A percentile compares a stretch with the other conserved stretches of the same genome.
Conservation (phyloP, 306 rosid genomes). For the Dalbergia oliveri region DNA sequence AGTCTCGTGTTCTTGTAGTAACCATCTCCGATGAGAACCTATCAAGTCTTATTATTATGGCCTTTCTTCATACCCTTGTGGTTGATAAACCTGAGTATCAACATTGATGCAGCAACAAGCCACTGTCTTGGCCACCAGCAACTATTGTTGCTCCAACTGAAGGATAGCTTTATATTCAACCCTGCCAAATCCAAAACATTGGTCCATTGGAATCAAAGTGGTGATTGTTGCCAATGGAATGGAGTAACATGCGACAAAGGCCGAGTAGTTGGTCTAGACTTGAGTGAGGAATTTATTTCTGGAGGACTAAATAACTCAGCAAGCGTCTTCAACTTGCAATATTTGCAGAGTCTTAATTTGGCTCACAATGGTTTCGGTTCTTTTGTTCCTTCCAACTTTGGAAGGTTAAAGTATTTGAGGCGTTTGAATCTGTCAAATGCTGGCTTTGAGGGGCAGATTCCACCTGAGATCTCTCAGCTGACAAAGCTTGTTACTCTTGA, state of each 20-base stretch:
- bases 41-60: no score
- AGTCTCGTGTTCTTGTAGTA: neutral
- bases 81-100: no score
- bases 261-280: conserved; percentile 30
- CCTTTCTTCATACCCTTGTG: no score
- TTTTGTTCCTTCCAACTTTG: conserved; percentile 40
- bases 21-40: no score
- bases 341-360: conserved; percentile 45
- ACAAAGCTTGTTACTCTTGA: conserved; percentile 45
- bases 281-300: conserved; percentile 38
- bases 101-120: no score
- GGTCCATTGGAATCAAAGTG: conserved; percentile 34
- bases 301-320: conserved; percentile 40
- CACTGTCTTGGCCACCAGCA: no score
- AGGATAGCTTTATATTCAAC: no score
- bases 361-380: conserved; percentile 25
- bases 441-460: conserved; percentile 47
- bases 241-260: conserved; percentile 56
- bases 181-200: no score
- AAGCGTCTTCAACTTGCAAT: conserved; percentile 43
- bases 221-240: conserved; percentile 53
- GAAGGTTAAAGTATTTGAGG: conserved; percentile 30
- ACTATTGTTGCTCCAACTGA: no score
- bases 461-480: conserved; percentile 44
- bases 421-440: conserved; percentile 41